Evolutionary conservation across 225 moss, liverwort and hornwort genomes (phyloP), one percentile per base, ranked within the genome.

Genomic region (Physcomitrellopsis africana): DNA sequence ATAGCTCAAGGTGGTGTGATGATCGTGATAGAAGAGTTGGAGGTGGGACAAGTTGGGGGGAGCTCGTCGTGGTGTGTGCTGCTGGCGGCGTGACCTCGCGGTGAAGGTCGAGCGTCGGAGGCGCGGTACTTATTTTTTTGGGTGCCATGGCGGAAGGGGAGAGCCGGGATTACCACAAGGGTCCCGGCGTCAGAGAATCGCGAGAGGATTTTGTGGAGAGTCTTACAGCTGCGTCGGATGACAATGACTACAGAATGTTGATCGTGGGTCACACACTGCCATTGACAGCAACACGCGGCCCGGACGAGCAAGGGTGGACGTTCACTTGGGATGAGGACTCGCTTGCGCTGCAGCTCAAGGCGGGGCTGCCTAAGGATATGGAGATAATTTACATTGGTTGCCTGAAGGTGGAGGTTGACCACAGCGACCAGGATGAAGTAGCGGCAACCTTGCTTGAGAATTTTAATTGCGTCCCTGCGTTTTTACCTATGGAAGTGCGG

Each of bases 391-490:
- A 96, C 80, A 92, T 96, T 51, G 95, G 95, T 0, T 93, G 93
- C 22, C 54, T 96, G 14, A 92, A 92, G 43, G 95, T 91, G 59
- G 93, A 96, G 32, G 90, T 96, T 11, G 88, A 90, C n/a, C 56
- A 70, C 63, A 80, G 87, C 32, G 95, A 96, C 84, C 95, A 96
- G 58, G 95, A 96, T 58, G 90, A 89, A 73, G 93, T 96, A 37
- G 93, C 95, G 0, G 91, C 84, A 26, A 83, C 76, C 2, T 72
- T 96, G 19, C 75, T 96, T 53, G 91, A 96, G 47, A 89, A 82
- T 55, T 96, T 96, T 58, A 96, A 96, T 73, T 96, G 95, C 59
- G 95, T 96, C 23, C 95, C 95, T 9, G 95, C 93, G 42, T 96
- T 96, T 23, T 76, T 96, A 17, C 85, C 91, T 0, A 10, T 86